Evolutionary conservation across 768 basidiomycete species (phyloP), one percentile per base, ranked within the genome.

Genomic region (Pilatotrama ljubarskyi): DNA sequence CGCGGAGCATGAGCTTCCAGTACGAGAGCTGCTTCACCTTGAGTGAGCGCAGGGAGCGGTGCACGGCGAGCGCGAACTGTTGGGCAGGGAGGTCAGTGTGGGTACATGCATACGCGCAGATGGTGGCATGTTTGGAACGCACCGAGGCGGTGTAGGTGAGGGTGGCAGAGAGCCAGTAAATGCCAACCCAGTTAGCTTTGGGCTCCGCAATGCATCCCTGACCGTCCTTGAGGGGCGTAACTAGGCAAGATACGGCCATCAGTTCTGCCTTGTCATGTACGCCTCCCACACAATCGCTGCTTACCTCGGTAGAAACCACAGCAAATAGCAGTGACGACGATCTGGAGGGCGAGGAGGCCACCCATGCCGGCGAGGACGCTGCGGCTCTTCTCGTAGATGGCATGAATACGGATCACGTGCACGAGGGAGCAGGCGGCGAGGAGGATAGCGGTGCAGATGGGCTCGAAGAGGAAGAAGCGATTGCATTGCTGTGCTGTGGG

Each of bases 1-100:
- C 91, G 61, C 92, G 90, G 61, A 93, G 88, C 90, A 93, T 93
- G 65, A 93, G 80, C 69, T 92, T 91, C 91, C 91, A 93, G 29
- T 80, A 78, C 55, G 77, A 79, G 55, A 91, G 73, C 1, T 75
- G 81, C 66, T 88, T 91, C 29, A 76, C 68, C 55, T 80, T 59
- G 63, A 86, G 82, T 2, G 87, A 88, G 50, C 75, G 70, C 63
- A 85, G 64, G 22, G 87, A 88, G 51, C 86, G 85, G 46, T 69
- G 72, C 49, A 88, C 70, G 2, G 88, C 87, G 25, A 90, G 81
- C 37, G 66, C 77, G 68, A 88, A 81, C 84, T 86, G 65, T 26
- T 38, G 5, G 9, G 10, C 35, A 50, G 18, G 35, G n/a, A n/a
- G 25, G 47, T 49, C 15, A 51, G 37, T 32, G 42, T 37, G 22